Conservation (phyloP, 441 rosid species). For the Gossypium trilobum region DNA sequence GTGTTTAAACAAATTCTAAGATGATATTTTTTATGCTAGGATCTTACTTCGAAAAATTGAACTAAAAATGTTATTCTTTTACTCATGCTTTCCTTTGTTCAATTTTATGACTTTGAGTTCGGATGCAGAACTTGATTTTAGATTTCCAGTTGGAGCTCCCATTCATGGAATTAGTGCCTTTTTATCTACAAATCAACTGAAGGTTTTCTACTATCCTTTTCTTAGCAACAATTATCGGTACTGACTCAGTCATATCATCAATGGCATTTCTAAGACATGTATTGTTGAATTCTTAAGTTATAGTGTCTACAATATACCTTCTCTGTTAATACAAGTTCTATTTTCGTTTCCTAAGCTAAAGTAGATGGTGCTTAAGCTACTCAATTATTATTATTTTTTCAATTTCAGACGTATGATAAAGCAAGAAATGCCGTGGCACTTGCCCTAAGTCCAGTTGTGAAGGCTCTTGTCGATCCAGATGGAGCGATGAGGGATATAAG, state of each 20-base stretch:
- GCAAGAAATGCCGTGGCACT: slow-evolving; percentile 90
- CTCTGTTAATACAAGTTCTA: not conserved
- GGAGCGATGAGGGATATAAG: slow-evolving; percentile 85
- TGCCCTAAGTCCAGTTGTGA: slow-evolving; percentile 89
- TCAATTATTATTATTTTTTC: not conserved
- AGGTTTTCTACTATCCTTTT: slow-evolving; percentile 33
- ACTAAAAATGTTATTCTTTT: not conserved
- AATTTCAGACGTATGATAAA: slow-evolving; percentile 73
- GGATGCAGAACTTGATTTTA: slow-evolving; percentile 87
- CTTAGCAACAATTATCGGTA: not conserved
- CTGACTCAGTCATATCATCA: not conserved
- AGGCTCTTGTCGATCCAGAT: slow-evolving; percentile 78
- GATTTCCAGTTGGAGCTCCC: slow-evolving; percentile 90
- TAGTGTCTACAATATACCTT: not conserved
- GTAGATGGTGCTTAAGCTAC: not conserved
- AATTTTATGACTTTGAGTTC: slow-evolving; percentile 15
- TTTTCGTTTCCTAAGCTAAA: not conserved
- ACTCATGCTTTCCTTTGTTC: not conserved
- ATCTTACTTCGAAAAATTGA: not conserved
- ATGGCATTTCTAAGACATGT: not conserved
- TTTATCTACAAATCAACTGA: slow-evolving; percentile 72
- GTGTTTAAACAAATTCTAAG: not conserved
- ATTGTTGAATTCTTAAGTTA: not conserved
- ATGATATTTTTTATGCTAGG: not conserved
- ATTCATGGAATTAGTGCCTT: slow-evolving; percentile 83